phyloP scores from a whole-genome alignment of 2,329 filamentous ascomycete species.

The Colletotrichum sp. region DNA sequence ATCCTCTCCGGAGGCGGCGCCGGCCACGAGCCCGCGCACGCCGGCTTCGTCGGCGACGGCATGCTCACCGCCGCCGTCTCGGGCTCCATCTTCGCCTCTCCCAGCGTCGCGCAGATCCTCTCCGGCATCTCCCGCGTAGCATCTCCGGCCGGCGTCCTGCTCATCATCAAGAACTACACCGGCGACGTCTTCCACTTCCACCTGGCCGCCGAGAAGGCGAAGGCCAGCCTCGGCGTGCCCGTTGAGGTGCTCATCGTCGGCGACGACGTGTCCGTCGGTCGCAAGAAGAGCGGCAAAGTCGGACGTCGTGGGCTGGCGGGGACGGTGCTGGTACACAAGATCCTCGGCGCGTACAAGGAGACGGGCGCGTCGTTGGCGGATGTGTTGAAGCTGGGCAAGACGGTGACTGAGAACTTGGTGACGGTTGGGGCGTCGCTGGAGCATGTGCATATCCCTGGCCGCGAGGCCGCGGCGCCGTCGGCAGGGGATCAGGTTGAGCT shows the following conservation, averaged over 20 bases:
- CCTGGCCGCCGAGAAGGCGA: constrained; percentile 32
- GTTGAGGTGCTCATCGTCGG: constrained; percentile 45
- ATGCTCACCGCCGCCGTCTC: constrained; percentile 67
- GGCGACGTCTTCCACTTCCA: constrained; percentile 64
- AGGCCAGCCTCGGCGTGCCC: constrained; percentile 18
- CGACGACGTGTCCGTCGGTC: constrained; percentile 70
- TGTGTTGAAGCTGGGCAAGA: constrained; percentile 42
- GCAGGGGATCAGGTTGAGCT: constrained; percentile 65
- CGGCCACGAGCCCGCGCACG: constrained; percentile 70
- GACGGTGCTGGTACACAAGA: constrained; percentile 69
- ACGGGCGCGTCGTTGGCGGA: constrained; percentile 41
- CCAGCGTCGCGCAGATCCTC: constrained; percentile 66
- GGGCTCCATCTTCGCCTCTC: constrained; percentile 71
- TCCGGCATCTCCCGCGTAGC: constrained; percentile 62
- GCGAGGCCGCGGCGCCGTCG: constrained; percentile 35
- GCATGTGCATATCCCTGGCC: constrained; percentile 61
- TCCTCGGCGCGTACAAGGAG: constrained; percentile 61
- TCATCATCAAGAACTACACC: constrained; percentile 73
- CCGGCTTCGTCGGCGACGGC: constrained; percentile 67
- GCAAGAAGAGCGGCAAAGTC: constrained; percentile 66
- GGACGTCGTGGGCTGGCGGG: constrained; percentile 71
- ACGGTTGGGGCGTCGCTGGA: constrained; percentile 56
- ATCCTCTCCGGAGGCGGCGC: constrained; percentile 59
- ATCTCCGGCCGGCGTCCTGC: constrained; percentile 62
- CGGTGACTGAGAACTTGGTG: constrained; percentile 53